A percentile compares a stretch with the other conserved stretches of the same genome.
Evolutionary conservation across 345 rosid species (phyloP).

Genomic region (Pugionium cornutum): DNA sequence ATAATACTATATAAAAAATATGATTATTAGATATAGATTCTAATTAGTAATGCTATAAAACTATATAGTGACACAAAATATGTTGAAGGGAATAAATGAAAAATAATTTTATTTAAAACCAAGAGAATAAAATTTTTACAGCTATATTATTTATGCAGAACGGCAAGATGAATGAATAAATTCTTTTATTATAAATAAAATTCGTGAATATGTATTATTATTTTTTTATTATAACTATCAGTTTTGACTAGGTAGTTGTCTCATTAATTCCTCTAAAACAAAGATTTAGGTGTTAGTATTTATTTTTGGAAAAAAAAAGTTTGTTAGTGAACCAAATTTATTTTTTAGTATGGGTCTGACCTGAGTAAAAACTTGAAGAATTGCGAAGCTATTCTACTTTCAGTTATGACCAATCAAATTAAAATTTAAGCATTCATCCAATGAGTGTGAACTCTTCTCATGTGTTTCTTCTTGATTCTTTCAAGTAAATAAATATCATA

Average conservation of each 20-base stretch:
- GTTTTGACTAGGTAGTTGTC: no score
- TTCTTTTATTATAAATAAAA: no score
- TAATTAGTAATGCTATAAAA: neutral
- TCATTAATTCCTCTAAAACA: no score
- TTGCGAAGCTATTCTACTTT: neutral
- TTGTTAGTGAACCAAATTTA: no score
- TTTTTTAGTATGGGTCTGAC: no score
- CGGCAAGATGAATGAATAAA: neutral
- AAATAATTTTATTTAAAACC: neutral
- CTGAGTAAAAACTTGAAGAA: neutral
- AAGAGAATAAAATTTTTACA: neutral
- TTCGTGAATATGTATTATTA: no score
- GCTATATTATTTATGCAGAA: neutral
- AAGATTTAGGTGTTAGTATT: no score
- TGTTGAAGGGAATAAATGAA: neutral
- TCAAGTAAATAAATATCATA: neutral
- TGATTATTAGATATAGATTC: no score
- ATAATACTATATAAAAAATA: no score
- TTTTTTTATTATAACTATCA: no score
- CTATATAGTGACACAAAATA: neutral
- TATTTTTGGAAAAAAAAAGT: no score
- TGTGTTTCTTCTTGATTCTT: neutral
- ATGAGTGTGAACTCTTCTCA: slow-evolving; percentile 7
- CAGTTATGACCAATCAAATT: slow-evolving; percentile 9
- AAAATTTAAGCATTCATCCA: slow-evolving; percentile 3